Conservation (phyloP, 352 stramenopile genomes). For the Phytophthora ohioensis region DNA sequence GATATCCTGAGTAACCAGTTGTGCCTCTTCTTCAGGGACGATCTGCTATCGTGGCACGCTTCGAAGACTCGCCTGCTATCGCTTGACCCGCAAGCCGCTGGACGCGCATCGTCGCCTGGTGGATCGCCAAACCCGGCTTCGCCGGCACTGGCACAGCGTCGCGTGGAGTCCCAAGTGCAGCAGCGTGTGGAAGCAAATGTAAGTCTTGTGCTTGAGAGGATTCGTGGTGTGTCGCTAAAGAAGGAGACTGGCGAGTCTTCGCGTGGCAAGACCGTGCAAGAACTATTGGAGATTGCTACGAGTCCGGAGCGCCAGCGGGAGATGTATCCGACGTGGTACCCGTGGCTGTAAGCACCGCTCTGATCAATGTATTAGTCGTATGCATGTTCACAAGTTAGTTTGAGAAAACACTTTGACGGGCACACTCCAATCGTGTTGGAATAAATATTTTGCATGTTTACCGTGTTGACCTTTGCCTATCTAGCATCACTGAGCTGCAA, state of each 20-base stretch:
- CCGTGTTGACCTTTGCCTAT: background rate
- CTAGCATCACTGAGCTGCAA: slow-evolving; percentile 7
- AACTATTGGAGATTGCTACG: slow-evolving; percentile 86
- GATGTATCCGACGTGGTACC: slow-evolving; percentile 90
- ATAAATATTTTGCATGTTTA: slow-evolving; percentile 39
- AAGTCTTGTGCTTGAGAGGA: slow-evolving; percentile 81
- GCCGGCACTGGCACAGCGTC: slow-evolving; percentile 52
- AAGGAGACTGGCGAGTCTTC: slow-evolving; percentile 66
- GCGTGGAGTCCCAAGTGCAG: slow-evolving; percentile 81
- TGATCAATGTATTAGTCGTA: slow-evolving; percentile 22
- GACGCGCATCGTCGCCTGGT: slow-evolving; percentile 32
- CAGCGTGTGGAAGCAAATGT: slow-evolving; percentile 90
- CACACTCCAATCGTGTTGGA: slow-evolving; percentile 27
- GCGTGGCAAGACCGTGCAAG: slow-evolving; percentile 77
- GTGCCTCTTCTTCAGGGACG: slow-evolving; percentile 90
- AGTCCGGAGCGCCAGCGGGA: slow-evolving; percentile 82
- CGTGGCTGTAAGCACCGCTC: slow-evolving; percentile 71
- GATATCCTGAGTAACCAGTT: slow-evolving; percentile 89
- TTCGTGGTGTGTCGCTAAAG: slow-evolving; percentile 82
- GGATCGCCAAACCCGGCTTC: slow-evolving; percentile 34
- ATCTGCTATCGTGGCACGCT: slow-evolving; percentile 88
- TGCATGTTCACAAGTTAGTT: slow-evolving; percentile 24
- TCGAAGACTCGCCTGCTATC: slow-evolving; percentile 80
- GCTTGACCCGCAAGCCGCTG: slow-evolving; percentile 35
- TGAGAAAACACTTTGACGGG: slow-evolving; percentile 17